Evolutionary conservation across 2,329 filamentous ascomycete genomes (phyloP), one percentile per base, ranked within the genome.

Genomic region (Dryadomyces quercivorus): DNA sequence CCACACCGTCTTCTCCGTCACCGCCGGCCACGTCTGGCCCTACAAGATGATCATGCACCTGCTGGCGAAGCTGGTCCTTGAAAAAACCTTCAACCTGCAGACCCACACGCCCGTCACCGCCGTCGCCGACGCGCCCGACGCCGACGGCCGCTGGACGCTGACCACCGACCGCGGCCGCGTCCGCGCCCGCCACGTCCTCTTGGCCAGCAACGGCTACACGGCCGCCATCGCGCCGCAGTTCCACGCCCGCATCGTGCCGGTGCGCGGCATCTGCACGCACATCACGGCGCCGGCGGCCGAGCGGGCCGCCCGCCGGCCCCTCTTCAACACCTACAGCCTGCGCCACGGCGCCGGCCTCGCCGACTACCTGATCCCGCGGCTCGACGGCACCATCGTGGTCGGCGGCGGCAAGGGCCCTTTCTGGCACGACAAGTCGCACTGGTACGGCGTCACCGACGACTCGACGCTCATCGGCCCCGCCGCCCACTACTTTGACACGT

Each of bases 381-480:
- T 65, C 1, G 73, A 76, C 52, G 72, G 72, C 0, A 71, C 70
- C 44, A 66, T 74, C 50, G 59, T 75, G 5, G 67, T 74, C 1
- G 67, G 68, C 1, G 68, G 67, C 10, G 65, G 61, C 12, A 59
- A 59, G 51, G 22, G 59, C 55, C 60, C 59, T 1, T 75, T 68
- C 60, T 61, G 61, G 48, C 43, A 62, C 16, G 57, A 72, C 12
- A 59, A 44, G 8, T 55, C 65, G 6, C 59, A 67, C 31, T 79
- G 76, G 75, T 73, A 72, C 57, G 64, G 70, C 18, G 73, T 70
- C 44, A 66, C 65, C 5, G 70, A 76, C 51, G 76, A 80, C 59
- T 64, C 66, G 5, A 65, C 63, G 5, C 59, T 73, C 4, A 73
- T 80, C n/a, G 66, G 69, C 3, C 57, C 63, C 0, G 71, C 71